These are phyloP conservation scores for Colletotrichum caudatum DNA, from an alignment of 2,329 filamentous ascomycete genomes.

Conservation along the genomic window DNA sequence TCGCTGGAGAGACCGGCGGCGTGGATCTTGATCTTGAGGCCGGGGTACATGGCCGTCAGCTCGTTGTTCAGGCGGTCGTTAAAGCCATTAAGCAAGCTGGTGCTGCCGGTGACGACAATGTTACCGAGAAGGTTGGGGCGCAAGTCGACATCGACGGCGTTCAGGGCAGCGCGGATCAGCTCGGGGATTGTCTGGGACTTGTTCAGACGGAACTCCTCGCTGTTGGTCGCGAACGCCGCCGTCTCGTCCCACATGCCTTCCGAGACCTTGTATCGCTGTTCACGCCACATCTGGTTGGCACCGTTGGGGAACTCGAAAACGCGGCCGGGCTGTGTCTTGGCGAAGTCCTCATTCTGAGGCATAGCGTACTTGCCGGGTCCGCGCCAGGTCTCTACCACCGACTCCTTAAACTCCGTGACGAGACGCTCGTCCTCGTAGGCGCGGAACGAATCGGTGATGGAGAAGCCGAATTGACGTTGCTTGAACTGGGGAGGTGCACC, in stretches of 20 bases:
- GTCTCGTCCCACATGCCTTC: slow-evolving; percentile 94
- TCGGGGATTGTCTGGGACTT: slow-evolving; percentile 85
- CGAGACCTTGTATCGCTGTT: slow-evolving; percentile 85
- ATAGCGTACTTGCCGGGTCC: slow-evolving; percentile 76
- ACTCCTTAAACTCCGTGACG: slow-evolving; percentile 97
- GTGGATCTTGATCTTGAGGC: slow-evolving; percentile 87
- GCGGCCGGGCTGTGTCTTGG: slow-evolving; percentile 78
- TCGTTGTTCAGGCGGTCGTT: slow-evolving; percentile 91
- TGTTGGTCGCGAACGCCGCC: slow-evolving; percentile 69
- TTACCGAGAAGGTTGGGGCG: slow-evolving; percentile 86
- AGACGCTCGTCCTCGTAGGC: slow-evolving; percentile 91
- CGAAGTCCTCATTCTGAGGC: slow-evolving; percentile 81
- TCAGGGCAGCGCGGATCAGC: slow-evolving; percentile 81
- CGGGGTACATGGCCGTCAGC: slow-evolving; percentile 83
- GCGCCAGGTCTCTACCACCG: slow-evolving; percentile 92
- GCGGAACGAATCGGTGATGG: slow-evolving; percentile 78
- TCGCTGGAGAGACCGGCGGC: slow-evolving; percentile 89
- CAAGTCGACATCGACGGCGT: slow-evolving; percentile 88
- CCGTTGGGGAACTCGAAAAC: slow-evolving; percentile 98
- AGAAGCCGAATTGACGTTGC: slow-evolving; percentile 75
- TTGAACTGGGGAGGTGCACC: slow-evolving; percentile 81
- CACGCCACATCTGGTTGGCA: slow-evolving; percentile 93
- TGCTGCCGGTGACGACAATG: slow-evolving; percentile 92
- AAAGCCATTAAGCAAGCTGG: slow-evolving; percentile 89
- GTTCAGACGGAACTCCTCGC: slow-evolving; percentile 59